Evolutionary conservation across 768 basidiomycete genomes (phyloP), one percentile per base, ranked within the genome.

Genomic region (Paxillus ammoniavirescens): DNA sequence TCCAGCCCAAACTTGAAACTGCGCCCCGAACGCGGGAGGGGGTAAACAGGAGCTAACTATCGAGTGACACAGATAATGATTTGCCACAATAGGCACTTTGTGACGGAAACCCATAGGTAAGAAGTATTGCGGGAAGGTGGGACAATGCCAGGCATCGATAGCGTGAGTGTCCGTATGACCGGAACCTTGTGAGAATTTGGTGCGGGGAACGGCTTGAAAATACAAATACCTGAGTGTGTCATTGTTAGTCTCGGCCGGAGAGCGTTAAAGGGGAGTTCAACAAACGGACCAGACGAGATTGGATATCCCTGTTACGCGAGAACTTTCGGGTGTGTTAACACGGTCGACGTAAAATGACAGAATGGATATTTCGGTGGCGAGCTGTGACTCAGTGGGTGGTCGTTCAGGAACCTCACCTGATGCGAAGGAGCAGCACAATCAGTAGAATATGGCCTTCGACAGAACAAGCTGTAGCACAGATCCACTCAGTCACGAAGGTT

Each of bases 261-360:
- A 21, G 26, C 38, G 43, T 26, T 23, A 38, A 53, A 48, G 54
- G 55, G 38, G 38, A 41, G 30, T 50, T 44, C 52, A 54, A 61
- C 65, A 10, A 62, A 62, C 45, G 47, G 52, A 54, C 46, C 42
- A 47, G 42, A 52, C 56, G 17, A 50, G 52, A 59, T 56, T 47
- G 57, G 58, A 50, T 21, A 42, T 53, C 51, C 47, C 40, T n/a
- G 54, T 64, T 64, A 66, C 55, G 66, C 54, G 48, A 58, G 47
- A 57, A 38, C 47, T 50, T 52, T 58, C 50, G 50, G 44, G 51
- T 47, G 13, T 35, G 37, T 18, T 33, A 36, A 59, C 47, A 13
- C 55, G 35, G 63, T 53, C 65, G 61, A 67, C 66, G 68, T 70
- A 70, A 67, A 49, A 56, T 18, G 37, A 53, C 51, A 35, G 50